These are phyloP conservation scores for Exophiala aquamarina DNA, from an alignment of 2,329 filamentous ascomycete species.

Conservation along the genomic window DNA sequence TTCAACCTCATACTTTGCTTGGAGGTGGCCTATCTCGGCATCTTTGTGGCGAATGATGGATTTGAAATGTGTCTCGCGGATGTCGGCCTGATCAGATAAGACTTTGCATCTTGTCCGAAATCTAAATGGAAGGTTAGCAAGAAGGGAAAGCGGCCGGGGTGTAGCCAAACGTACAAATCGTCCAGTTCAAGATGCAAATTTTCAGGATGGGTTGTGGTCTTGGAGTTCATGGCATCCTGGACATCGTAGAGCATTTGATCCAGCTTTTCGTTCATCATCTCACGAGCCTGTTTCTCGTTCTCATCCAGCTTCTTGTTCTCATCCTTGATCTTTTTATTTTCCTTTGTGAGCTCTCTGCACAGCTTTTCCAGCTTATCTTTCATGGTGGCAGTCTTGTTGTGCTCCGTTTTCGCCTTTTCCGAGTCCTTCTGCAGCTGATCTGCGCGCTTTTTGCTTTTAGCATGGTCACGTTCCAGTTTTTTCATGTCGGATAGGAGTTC, in stretches of 20 bases:
- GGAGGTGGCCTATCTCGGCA: constrained; percentile 88
- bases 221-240: constrained; percentile 83
- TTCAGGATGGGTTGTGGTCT: constrained; percentile 77
- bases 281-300: constrained; percentile 76
- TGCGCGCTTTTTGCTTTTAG: constrained; percentile 92
- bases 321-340: constrained; percentile 98
- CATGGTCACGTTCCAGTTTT: constrained; percentile 86
- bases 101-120: constrained; percentile 85
- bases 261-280: constrained; percentile 81
- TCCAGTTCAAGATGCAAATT: constrained; percentile 85
- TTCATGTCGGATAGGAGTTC: constrained; percentile 95
- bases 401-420: constrained; percentile 81
- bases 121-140: constrained; percentile 35
- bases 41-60: constrained; percentile 91
- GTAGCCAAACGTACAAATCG: constrained; percentile 65
- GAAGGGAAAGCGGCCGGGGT: constrained; percentile 1
- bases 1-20: constrained; percentile 84
- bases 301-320: constrained; percentile 92
- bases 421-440: constrained; percentile 97
- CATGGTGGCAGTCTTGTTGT: constrained; percentile 84
- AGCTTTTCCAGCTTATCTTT: constrained; percentile 98
- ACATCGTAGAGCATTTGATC: constrained; percentile 78
- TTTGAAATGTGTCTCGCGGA: constrained; percentile 91
- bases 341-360: constrained; percentile 88
- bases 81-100: constrained; percentile 93